Conservation (phyloP, 306 rosid species). For the Pterocarpus santalinus region DNA sequence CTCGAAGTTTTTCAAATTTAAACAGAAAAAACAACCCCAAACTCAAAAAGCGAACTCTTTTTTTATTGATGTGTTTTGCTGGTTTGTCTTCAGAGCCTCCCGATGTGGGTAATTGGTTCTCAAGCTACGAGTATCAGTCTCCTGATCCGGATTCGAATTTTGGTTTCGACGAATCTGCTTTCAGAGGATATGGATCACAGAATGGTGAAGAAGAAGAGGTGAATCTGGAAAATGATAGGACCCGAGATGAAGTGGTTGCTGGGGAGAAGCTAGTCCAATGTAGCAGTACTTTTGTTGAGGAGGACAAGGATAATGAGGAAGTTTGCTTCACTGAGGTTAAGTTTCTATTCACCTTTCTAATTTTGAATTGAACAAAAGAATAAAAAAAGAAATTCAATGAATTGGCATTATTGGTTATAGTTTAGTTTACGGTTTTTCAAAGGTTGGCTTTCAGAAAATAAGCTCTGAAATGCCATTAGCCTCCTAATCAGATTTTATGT, state of each 20-base stretch:
- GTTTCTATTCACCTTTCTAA: slow-evolving; percentile 21
- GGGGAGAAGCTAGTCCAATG: slow-evolving; percentile 43
- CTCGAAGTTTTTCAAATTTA: slow-evolving; percentile 31
- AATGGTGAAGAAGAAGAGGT: slow-evolving; percentile 29
- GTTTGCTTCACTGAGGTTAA: slow-evolving; percentile 54
- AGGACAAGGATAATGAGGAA: slow-evolving; percentile 40
- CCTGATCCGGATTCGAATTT: slow-evolving; percentile 61
- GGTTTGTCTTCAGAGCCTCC: slow-evolving; percentile 69
- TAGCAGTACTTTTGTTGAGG: slow-evolving; percentile 31
- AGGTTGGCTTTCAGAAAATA: too few relatives aligned
- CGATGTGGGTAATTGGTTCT: slow-evolving; percentile 75
- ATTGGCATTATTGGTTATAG: too few relatives aligned
- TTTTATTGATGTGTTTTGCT: slow-evolving; percentile 15
- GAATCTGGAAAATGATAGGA: slow-evolving; percentile 18
- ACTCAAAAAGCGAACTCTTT: background rate
- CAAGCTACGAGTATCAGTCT: slow-evolving; percentile 75
- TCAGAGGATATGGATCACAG: slow-evolving; percentile 11
- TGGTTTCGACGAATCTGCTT: slow-evolving; percentile 44
- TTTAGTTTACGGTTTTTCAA: background rate
- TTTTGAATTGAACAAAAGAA: too few relatives aligned
- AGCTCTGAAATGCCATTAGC: too few relatives aligned
- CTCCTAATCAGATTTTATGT: background rate
- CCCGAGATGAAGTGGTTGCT: slow-evolving; percentile 42
- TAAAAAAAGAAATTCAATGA: background rate
- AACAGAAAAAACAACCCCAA: background rate